Evolutionary conservation across 805 yeast genomes (phyloP), one percentile per base, ranked within the genome.

Genomic region (Candida endomychidarum): DNA sequence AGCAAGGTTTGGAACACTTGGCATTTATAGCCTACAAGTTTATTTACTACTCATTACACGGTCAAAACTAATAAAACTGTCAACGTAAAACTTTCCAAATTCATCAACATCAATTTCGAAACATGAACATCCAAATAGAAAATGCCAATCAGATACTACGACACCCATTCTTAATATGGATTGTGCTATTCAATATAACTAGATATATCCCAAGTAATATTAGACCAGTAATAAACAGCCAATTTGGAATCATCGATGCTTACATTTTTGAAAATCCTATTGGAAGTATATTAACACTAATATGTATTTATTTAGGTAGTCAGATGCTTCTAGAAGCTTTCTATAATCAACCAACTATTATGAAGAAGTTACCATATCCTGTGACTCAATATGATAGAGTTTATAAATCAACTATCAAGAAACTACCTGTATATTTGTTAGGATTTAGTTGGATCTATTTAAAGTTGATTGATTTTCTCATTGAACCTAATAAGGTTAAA

Each of bases 191-290:
- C 34, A 35, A 40, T 40, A n/a, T 41, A 15, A 34, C 34, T 14
- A 23, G 20, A 31, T 22, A 37, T 23, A 28, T 41, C n/a, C 41
- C 77, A 78, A 27, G 86, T 37, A 19, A 41, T 32, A 5, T 38
- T 31, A 40, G 86, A 43, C 87, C 86, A 1, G 21, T 0, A 41
- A 51, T 8, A 77, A 79, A 45, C 71, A 72, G 51, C 77, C 76
- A 72, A 40, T 50, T 76, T 15, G 67, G 74, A 9, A 68, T 65
- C 43, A 48, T 61, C 48, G 87, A 68, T 60, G 51, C 52, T 19
- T 60, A 60, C 38, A 51, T 72, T 36, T 76, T 70, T 45, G 49
- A 58, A 24, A 45, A 42, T 17, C 10, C 14, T 4, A 31, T 36
- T 8, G 50, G 50, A 4, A 37, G 42, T 6, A 4, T 40, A 2